Base-by-base conservation (phyloP, 148 eudicot species). In the Spergularia bocconei region DNA sequence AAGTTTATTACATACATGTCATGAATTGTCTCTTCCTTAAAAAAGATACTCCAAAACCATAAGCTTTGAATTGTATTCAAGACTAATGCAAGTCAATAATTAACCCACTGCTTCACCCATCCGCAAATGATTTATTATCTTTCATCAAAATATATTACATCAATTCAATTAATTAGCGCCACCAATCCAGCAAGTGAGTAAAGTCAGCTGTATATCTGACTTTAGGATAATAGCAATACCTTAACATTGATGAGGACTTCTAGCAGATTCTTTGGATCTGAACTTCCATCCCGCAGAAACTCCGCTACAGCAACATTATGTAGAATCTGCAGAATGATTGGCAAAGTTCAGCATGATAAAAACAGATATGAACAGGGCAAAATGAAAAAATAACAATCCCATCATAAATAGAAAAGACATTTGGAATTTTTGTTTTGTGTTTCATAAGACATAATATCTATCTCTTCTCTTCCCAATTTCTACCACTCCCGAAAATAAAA, bases 301-400 rank as follows among this genome's bases (percentile, higher is more conserved):
- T 88, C 87, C 44, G 87, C 82, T 78, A 91, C 79, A 60, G 91
- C 93, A 82, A 87, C 79, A 77, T 94, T 94, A 80, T 91, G 98
- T 64, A 74, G 80, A 81, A 94, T 84, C 98, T 94, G 85, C 72
- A 77, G 71, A 66, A 75, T 7, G 63, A 15, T 54, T 78, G 13
- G 62, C 44, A 48, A 48, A 63, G 48, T 54, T 6, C 53, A 56
- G 19, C 23, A 70, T 44, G 62, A 60, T 44, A 57, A 69, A 68
- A 67, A 29, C 38, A 78, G 36, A 65, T 38, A 74, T 9, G 17
- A 33, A 72, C 72, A 41, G 20, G 15, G 58, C 4, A 12, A 6
- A 44, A 44, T 2, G 4, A 44, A 44, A 44, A 9, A 44, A 6
- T 44, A 44, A 6, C 16, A 9, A 13, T 52, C 17, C 33, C 6